A percentile compares a stretch with the other conserved stretches of the same genome.
These are phyloP conservation scores for Acer negundo DNA, from an alignment of 345 rosid genomes.

Conservation along the genomic window DNA sequence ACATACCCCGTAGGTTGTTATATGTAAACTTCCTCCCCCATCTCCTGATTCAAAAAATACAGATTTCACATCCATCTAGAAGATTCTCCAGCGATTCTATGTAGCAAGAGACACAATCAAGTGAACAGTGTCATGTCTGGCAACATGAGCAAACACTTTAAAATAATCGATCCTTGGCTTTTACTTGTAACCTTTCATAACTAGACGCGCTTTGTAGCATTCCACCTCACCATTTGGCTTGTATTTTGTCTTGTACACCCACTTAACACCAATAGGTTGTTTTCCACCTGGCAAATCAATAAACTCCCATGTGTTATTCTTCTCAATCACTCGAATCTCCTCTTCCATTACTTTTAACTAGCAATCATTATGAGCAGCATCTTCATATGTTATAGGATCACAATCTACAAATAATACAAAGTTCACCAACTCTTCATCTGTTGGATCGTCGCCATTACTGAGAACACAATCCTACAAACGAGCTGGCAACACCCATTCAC, in stretches of 20 bases:
- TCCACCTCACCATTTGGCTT: too few species aligned
- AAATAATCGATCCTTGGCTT: neutral
- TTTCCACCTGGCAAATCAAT: neutral
- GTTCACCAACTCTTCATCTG: too few species aligned
- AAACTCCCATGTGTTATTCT: slow-evolving; percentile 5
- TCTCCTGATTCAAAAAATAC: neutral
- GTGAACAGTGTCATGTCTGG: neutral
- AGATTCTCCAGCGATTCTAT: neutral
- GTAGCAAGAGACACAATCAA: neutral
- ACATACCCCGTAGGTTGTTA: too few species aligned
- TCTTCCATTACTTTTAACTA: neutral
- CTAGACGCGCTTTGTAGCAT: neutral
- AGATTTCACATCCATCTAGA: neutral
- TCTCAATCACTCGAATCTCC: slow-evolving; percentile 3
- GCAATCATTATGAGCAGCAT: too few species aligned
- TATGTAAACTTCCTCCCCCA: too few species aligned
- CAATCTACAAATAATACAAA: too few species aligned
- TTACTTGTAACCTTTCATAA: slow-evolving; percentile 3
- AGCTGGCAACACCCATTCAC: neutral
- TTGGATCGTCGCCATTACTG: neutral
- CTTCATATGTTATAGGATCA: too few species aligned
- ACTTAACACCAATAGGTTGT: too few species aligned
- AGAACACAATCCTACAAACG: neutral
- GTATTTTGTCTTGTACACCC: too few species aligned
- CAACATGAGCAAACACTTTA: neutral